These are phyloP conservation scores for Trifolium subterraneum DNA, from an alignment of 306 rosid species.

Conservation along the genomic window DNA sequence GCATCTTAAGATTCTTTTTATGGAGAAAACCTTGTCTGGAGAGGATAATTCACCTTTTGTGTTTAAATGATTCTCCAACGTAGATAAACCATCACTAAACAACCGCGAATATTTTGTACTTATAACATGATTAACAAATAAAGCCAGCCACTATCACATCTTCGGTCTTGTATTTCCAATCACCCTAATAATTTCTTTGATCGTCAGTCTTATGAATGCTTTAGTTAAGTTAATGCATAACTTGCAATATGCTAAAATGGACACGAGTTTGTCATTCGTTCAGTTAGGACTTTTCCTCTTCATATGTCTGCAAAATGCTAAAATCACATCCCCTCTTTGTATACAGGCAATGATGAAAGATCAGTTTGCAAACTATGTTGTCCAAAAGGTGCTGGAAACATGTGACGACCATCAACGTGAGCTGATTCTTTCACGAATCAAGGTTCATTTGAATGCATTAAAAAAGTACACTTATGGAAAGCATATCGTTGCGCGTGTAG, in stretches of 20 bases:
- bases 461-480: conserved; percentile 95
- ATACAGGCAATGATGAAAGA: conserved; percentile 81
- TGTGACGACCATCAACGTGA: conserved; percentile 97
- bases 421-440: conserved; percentile 87
- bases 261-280: background rate
- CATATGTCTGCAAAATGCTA: background rate
- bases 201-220: background rate
- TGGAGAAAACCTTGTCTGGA: background rate
- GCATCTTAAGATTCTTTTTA: background rate
- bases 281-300: background rate
- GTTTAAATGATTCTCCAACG: background rate
- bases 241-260: background rate
- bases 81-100: background rate
- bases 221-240: background rate
- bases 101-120: background rate
- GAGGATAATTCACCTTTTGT: background rate
- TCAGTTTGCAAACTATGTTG: conserved; percentile 56
- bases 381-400: conserved; percentile 94
- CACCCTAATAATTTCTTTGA: background rate
- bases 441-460: conserved; percentile 94
- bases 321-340: background rate
- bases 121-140: background rate
- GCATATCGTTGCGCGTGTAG: conserved; percentile 96
- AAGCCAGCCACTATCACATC: background rate
- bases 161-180: background rate